Percentiles rank a stretch among this genome's conserved stretches.
Conservation (phyloP, 495 filamentous ascomycete genomes). For the Chaetomium cochliodes region DNA sequence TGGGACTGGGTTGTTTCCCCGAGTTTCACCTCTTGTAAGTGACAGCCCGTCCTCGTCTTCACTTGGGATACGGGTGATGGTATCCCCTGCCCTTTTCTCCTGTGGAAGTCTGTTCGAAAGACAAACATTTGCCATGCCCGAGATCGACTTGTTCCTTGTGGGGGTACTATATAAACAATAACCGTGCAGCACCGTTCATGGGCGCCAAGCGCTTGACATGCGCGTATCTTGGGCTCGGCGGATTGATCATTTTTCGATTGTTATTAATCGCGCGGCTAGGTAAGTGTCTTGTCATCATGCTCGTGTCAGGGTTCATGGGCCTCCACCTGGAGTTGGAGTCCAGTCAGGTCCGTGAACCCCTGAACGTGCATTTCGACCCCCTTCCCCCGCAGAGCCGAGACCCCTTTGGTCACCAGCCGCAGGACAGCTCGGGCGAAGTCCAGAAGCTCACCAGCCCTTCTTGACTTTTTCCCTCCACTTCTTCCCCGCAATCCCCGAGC, state of each 20-base stretch:
- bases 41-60: no score
- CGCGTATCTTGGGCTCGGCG: no score
- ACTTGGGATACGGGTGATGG: no score
- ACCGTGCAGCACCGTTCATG: no score
- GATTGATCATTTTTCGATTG: not conserved
- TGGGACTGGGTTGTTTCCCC: no score
- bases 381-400: not conserved
- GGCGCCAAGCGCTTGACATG: no score
- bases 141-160: no score
- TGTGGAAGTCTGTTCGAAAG: no score
- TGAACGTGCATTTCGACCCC: not conserved
- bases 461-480: not conserved
- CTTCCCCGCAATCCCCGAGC: slow-evolving; percentile 9
- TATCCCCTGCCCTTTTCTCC: no score
- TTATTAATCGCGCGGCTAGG: slow-evolving; percentile 1
- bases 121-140: no score
- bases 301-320: not conserved
- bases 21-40: no score
- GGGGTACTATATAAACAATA: no score
- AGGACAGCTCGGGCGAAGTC: not conserved
- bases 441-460: not conserved
- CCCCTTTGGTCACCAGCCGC: not conserved
- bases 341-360: not conserved
- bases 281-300: not conserved
- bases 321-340: not conserved